Conservation (phyloP, 176 grass and related monocot species). For the Tillandsia leiboldiana region DNA sequence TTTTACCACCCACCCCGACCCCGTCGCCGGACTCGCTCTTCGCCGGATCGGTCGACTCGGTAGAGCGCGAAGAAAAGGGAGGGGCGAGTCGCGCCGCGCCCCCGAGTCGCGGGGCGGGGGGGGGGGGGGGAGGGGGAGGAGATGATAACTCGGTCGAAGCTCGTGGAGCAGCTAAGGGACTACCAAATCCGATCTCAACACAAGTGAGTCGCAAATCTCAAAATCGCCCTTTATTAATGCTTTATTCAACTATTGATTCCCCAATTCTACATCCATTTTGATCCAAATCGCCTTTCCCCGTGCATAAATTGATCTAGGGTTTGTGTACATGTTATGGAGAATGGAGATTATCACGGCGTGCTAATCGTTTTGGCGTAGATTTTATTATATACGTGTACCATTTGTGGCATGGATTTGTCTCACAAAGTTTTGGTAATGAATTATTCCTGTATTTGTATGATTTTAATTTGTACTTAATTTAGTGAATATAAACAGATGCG, state of each 20-base stretch:
- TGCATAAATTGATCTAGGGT: too few species aligned
- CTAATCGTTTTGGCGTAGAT: background rate
- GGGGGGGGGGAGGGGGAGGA: constrained; percentile 13
- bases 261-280: background rate
- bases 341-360: background rate
- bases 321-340: too few species aligned
- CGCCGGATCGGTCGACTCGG: constrained; percentile 5
- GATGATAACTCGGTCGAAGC: constrained; percentile 98
- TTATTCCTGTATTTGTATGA: too few species aligned
- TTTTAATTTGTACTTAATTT: too few species aligned
- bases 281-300: too few species aligned
- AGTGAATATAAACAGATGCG: too few species aligned
- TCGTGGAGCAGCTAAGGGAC: constrained; percentile 95
- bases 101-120: background rate
- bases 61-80: constrained; percentile 1
- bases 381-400: background rate
- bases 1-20: background rate
- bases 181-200: constrained; percentile 99
- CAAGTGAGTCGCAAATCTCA: constrained; percentile 43
- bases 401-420: too few species aligned
- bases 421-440: too few species aligned
- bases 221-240: background rate
- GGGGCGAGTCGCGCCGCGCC: constrained; percentile 10
- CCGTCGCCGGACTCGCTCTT: background rate
- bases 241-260: background rate